phyloP scores from a whole-genome alignment of 2,329 filamentous ascomycete genomes.

The Penicillium sp. region DNA sequence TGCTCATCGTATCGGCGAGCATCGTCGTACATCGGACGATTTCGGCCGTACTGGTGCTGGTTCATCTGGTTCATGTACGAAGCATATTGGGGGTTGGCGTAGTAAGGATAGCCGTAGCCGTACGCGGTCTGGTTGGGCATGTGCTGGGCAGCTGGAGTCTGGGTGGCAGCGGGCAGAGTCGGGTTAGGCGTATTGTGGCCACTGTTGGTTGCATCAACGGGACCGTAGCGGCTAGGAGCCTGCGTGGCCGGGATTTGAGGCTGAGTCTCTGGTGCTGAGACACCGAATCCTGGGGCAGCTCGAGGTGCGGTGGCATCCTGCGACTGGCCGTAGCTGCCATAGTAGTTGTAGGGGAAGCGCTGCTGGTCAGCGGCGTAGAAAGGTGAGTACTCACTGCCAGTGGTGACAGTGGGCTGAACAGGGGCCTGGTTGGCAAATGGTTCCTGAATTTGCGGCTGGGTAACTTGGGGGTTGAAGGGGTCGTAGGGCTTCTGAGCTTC shows the following conservation, averaged over 20 bases:
- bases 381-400: conserved; percentile 72
- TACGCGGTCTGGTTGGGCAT: conserved; percentile 51
- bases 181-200: conserved; percentile 91
- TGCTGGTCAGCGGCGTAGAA: conserved; percentile 78
- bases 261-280: conserved; percentile 58
- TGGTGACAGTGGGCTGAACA: conserved; percentile 55
- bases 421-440: conserved; percentile 56
- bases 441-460: conserved; percentile 63
- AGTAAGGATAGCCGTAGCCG: conserved; percentile 59
- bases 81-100: conserved; percentile 60
- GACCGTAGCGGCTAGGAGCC: conserved; percentile 68
- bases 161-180: conserved; percentile 56
- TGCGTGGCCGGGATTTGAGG: conserved; percentile 63
- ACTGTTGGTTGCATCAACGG: conserved; percentile 74
- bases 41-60: conserved; percentile 47
- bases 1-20: conserved; percentile 50
- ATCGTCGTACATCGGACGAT: conserved; percentile 51
- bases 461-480: conserved; percentile 74
- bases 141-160: conserved; percentile 54
- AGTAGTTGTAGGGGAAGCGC: conserved; percentile 74
- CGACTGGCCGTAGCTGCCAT: conserved; percentile 61
- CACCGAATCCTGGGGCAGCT: conserved; percentile 70
- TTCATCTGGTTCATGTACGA: conserved; percentile 59
- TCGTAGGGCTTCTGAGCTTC: conserved; percentile 77
- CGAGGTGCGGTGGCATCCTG: conserved; percentile 75